phyloP scores from a whole-genome alignment of 495 filamentous ascomycete genomes.

The Amniculicola lignicola region DNA sequence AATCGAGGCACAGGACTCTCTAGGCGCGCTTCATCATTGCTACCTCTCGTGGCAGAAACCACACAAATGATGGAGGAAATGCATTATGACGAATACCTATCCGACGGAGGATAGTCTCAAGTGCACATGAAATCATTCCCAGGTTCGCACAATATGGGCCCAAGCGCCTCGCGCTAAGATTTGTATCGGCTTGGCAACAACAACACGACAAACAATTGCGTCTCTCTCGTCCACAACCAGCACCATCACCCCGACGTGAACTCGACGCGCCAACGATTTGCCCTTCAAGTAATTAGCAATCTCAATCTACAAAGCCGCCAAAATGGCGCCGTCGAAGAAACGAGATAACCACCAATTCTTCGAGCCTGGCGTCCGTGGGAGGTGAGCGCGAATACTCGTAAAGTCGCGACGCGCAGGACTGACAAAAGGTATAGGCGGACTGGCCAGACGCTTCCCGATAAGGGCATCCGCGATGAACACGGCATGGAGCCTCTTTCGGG shows the following conservation, averaged over 20 bases:
- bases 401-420: constrained; percentile 2
- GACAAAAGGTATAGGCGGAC: constrained; percentile 60
- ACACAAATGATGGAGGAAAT: no score
- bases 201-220: no score
- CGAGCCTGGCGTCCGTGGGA: constrained; percentile 61
- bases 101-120: no score
- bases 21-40: no score
- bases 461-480: constrained; percentile 79
- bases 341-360: constrained; percentile 55
- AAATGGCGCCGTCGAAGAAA: constrained; percentile 19
- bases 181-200: no score
- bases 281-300: neutral
- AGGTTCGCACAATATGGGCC: no score
- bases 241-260: neutral
- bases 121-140: no score
- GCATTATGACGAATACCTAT: no score
- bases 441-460: constrained; percentile 75
- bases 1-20: no score
- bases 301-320: neutral
- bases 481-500: constrained; percentile 82
- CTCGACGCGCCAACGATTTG: constrained; percentile 14
- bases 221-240: no score
- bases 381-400: constrained; percentile 46
- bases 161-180: no score
- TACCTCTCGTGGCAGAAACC: no score